phyloP scores from a whole-genome alignment of 2,329 filamentous ascomycete genomes.

The Sarocladium strictum region DNA sequence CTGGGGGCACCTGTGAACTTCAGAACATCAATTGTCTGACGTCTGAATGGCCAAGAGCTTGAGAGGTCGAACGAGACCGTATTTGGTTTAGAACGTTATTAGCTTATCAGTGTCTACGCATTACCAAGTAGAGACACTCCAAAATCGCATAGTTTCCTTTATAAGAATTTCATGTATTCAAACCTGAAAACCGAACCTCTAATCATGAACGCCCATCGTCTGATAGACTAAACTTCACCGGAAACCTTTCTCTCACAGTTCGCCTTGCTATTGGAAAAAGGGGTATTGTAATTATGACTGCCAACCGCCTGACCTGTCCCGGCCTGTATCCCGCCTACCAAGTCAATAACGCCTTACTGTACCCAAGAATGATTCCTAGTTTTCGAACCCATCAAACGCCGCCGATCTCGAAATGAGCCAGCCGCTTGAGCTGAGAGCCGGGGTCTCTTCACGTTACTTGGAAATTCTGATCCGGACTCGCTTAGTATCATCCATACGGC shows the following conservation, averaged over 20 bases:
- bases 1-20: background rate
- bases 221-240: no score
- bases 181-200: no score
- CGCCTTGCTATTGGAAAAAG: background rate
- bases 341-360: background rate
- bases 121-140: background rate
- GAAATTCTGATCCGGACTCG: no score
- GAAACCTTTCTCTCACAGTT: background rate
- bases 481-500: no score
- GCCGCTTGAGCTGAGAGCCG: no score
- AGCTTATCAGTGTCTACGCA: slow-evolving; percentile 1
- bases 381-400: background rate
- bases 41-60: no score
- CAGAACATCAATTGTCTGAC: no score
- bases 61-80: no score
- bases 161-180: background rate
- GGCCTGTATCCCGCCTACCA: background rate
- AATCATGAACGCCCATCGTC: no score
- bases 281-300: background rate
- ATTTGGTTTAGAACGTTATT: slow-evolving; percentile 1
- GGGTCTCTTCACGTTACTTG: no score
- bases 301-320: background rate
- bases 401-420: background rate
- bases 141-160: background rate
- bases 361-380: background rate